Conservation (phyloP, 257 asterid genomes). For the Datura wrightii region DNA sequence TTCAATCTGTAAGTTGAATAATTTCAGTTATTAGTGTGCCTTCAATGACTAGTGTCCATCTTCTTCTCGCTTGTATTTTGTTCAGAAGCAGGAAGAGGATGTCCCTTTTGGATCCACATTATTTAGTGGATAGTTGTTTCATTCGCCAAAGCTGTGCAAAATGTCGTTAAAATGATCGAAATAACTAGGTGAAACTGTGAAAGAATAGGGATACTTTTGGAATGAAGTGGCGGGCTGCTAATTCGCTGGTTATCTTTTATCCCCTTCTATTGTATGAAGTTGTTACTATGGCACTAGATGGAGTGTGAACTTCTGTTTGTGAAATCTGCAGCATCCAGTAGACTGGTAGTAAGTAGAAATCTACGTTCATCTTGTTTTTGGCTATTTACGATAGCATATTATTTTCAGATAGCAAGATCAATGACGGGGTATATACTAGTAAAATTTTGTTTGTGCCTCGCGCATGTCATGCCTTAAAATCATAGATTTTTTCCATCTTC, state of each 20-base stretch:
- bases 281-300: neutral
- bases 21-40: neutral
- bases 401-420: neutral
- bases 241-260: neutral
- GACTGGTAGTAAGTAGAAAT: neutral
- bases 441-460: neutral
- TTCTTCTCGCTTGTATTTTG: conserved; percentile 1
- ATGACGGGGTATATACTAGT: neutral
- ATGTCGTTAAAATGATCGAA: neutral
- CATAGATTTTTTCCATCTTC: neutral
- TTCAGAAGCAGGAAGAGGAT: conserved; percentile 7
- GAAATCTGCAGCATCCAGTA: neutral
- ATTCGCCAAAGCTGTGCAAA: neutral
- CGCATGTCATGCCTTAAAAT: neutral
- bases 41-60: neutral
- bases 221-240: conserved; percentile 8
- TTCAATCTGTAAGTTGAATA: neutral
- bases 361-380: neutral
- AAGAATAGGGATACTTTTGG: neutral
- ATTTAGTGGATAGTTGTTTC: neutral
- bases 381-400: neutral
- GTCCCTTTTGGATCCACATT: neutral
- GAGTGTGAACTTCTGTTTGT: conserved; percentile 15
- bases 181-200: conserved; percentile 19
- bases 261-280: neutral